Percentiles rank a stretch among this genome's conserved stretches.
Evolutionary conservation across 23 red algal genomes (phyloP).

Genomic region (Agarophyton chilense): DNA sequence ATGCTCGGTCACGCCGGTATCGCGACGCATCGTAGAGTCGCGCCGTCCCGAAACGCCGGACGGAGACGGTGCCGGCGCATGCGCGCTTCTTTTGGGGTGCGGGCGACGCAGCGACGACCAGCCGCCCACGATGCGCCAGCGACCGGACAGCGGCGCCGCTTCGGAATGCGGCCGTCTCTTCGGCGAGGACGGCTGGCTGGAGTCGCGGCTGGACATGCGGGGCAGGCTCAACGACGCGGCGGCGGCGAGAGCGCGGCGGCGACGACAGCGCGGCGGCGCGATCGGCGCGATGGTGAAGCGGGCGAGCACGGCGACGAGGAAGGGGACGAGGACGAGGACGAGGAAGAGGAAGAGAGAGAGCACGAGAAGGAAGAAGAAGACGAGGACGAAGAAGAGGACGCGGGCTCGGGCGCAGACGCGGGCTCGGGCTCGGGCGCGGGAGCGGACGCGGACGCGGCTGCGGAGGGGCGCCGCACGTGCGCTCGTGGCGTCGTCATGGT

Average conservation of each 20-base stretch:
- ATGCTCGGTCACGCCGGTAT: background rate
- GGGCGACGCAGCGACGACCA: constrained; percentile 28
- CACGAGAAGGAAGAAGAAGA: too few relatives aligned
- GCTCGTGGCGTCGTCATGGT: too few relatives aligned
- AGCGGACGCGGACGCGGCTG: too few relatives aligned
- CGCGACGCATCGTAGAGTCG: constrained; percentile 40
- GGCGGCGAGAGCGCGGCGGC: too few relatives aligned
- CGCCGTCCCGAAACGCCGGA: background rate
- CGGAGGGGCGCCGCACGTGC: too few relatives aligned
- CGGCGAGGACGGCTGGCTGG: background rate
- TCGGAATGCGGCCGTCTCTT: background rate
- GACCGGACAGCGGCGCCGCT: constrained; percentile 1
- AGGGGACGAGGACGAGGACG: too few relatives aligned
- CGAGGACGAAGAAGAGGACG: too few relatives aligned
- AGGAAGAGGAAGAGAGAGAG: too few relatives aligned
- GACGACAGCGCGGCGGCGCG: background rate
- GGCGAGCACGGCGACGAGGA: too few relatives aligned
- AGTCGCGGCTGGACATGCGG: background rate
- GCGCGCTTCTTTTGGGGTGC: background rate
- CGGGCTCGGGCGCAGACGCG: too few relatives aligned
- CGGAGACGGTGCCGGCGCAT: background rate
- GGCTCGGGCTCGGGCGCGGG: too few relatives aligned
- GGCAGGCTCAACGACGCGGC: background rate
- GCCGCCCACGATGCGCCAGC: constrained; percentile 22
- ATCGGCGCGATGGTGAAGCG: too few relatives aligned